Conservation (phyloP, 192 early-diverging fungal genomes). For the Entomortierella lignicola region DNA sequence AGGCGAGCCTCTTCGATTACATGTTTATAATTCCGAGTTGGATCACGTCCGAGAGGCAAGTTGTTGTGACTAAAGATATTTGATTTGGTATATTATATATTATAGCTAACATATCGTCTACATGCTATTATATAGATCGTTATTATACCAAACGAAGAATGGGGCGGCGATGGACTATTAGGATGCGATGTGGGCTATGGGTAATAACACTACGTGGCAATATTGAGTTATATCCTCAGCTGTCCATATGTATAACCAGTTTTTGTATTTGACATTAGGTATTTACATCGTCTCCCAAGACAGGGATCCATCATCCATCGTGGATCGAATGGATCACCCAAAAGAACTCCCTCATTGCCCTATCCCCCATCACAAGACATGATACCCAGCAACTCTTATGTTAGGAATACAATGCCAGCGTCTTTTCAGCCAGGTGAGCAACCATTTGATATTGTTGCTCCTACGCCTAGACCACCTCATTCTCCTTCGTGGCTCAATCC, state of each 20-base stretch:
- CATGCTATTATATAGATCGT: conserved; percentile 58
- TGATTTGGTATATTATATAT: background rate
- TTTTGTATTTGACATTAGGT: conserved; percentile 4
- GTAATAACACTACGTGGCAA: conserved; percentile 18
- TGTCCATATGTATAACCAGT: background rate
- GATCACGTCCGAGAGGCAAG: conserved; percentile 72
- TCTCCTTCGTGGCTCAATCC: conserved; percentile 46
- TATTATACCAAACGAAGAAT: conserved; percentile 73
- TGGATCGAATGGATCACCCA: conserved; percentile 19
- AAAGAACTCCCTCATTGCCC: conserved; percentile 27
- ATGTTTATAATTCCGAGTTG: conserved; percentile 75
- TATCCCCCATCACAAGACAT: conserved; percentile 38
- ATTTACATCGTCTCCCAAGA: conserved; percentile 40
- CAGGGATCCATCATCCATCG: conserved; percentile 31
- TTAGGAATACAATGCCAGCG: conserved; percentile 32
- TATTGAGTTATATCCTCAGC: background rate
- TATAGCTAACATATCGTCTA: background rate
- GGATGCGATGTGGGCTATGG: conserved; percentile 84
- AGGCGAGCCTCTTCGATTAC: conserved; percentile 69
- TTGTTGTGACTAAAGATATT: background rate
- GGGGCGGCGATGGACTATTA: conserved; percentile 75
- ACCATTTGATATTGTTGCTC: conserved; percentile 38
- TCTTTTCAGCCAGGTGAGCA: conserved; percentile 27
- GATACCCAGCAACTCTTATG: conserved; percentile 7
- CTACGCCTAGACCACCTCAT: conserved; percentile 42